Base-by-base conservation (phyloP, 2,329 filamentous ascomycete genomes). In the Aspergillus pseudotamarii region DNA sequence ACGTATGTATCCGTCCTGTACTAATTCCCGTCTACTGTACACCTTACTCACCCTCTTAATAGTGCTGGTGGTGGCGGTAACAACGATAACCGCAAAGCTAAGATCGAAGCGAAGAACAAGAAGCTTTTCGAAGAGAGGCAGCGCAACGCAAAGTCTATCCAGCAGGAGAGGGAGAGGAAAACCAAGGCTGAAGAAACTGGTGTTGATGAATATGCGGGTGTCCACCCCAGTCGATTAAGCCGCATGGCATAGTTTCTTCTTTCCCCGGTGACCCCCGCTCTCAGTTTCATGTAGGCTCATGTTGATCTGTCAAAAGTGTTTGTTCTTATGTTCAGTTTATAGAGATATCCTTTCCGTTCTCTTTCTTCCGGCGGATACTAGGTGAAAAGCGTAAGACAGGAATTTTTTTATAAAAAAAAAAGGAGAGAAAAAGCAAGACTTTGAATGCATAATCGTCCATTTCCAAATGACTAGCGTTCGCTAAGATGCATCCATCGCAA, bases 11-110 rank as follows among this genome's bases (percentile, higher is more conserved):
- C 26, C 43, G 46, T 38, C 6, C 34, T 16, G 11, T 14, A 55
- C 11, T 6, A 36, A 26, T 12, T 26, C 16, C 28, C 43, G 36
- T 21, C 14, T 28, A 54, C n/a, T 48, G 32, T 32, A 43, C 30
- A 6, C 38, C 19, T 62, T 26, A 43, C 54, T 28, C 10, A 56
- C 59, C 64, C 21, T 46, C 32, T 12, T 16, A 26, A 16, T 67
- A 92, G 90, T 69, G 94, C 91, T 63, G 94, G 94, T 43, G 85
- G 85, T 58, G 94, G 94, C 46, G 94, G 94, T 65, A 96, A 93
- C 77, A 92, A 88, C 53, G 84, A 88, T 67, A 80, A 84, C 61
- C 85, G 94, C 67, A 88, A 86, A 74, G 85, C 89, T 62, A 95
- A 94, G 82, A 92, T 98, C 77, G 84, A 87, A 72, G 85, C 85